Conservation (phyloP, 192 early-diverging fungal species). For the Linnemannia hyalina region DNA sequence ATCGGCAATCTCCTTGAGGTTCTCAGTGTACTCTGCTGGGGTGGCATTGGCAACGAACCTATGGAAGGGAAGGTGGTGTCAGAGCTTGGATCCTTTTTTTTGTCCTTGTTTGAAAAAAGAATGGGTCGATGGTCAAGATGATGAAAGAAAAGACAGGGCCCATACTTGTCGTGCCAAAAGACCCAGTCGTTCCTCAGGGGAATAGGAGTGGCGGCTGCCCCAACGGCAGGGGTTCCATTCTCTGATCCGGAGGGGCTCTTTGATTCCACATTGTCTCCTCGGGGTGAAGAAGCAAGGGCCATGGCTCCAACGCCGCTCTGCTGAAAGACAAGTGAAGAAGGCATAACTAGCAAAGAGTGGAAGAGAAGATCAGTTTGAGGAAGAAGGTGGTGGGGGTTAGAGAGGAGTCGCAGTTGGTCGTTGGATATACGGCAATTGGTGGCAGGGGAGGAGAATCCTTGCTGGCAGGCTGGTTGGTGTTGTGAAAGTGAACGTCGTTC, state of each 20-base stretch:
- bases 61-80: background rate
- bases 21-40: conserved; percentile 62
- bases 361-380: background rate
- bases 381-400: background rate
- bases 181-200: conserved; percentile 57
- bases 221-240: conserved; percentile 24
- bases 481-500: background rate
- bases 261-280: conserved; percentile 37
- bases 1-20: conserved; percentile 58
- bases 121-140: background rate
- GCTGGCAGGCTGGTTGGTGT: background rate
- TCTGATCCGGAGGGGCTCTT: conserved; percentile 41
- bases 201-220: conserved; percentile 30
- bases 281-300: conserved; percentile 49
- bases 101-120: background rate
- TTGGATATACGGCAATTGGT: background rate
- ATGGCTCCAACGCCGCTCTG: conserved; percentile 51
- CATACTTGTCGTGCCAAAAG: conserved; percentile 62
- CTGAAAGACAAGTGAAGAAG: conserved; percentile 54
- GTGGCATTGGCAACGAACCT: conserved; percentile 63
- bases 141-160: background rate
- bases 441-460: background rate
- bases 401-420: background rate
- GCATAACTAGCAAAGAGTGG: conserved; percentile 24
- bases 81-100: background rate